These are phyloP conservation scores for Pyrenophora seminiperda DNA, from an alignment of 2,329 filamentous ascomycete genomes.

Conservation along the genomic window DNA sequence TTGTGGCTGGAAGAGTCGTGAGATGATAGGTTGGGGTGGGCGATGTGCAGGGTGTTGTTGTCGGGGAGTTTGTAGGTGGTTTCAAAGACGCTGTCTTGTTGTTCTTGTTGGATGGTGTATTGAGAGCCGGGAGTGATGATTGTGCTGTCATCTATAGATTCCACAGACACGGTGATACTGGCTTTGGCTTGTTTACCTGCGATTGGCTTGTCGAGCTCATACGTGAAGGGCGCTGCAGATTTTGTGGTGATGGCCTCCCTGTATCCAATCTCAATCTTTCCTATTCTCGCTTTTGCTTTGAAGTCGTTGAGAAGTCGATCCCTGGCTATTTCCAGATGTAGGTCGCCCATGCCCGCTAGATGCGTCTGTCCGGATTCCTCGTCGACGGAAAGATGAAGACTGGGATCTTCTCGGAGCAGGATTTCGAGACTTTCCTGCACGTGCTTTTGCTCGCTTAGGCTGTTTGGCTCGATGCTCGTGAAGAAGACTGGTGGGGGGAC, in stretches of 20 bases:
- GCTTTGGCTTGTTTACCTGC: slow-evolving; percentile 81
- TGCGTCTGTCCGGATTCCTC: slow-evolving; percentile 92
- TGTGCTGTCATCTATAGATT: slow-evolving; percentile 60
- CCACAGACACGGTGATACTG: slow-evolving; percentile 70
- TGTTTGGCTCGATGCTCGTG: slow-evolving; percentile 84
- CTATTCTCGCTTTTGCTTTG: slow-evolving; percentile 83
- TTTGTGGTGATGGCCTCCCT: slow-evolving; percentile 73
- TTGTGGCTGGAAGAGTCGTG: slow-evolving; percentile 39
- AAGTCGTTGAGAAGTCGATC: slow-evolving; percentile 88
- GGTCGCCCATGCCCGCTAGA: slow-evolving; percentile 92
- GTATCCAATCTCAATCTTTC: slow-evolving; percentile 93
- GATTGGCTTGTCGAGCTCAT: slow-evolving; percentile 76
- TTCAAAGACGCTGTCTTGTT: slow-evolving; percentile 34
- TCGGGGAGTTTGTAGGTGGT: slow-evolving; percentile 54
- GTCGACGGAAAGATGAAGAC: slow-evolving; percentile 80
- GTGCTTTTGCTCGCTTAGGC: slow-evolving; percentile 77
- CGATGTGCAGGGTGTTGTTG: slow-evolving; percentile 70
- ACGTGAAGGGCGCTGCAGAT: slow-evolving; percentile 61
- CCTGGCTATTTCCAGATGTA: slow-evolving; percentile 91
- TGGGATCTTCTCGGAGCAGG: slow-evolving; percentile 89
- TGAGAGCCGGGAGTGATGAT: slow-evolving; percentile 25
- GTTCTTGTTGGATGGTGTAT: slow-evolving; percentile 27
- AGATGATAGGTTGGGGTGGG: slow-evolving; percentile 57
- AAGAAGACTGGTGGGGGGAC: slow-evolving; percentile 96
- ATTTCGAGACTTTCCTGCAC: slow-evolving; percentile 77